A percentile compares a stretch with the other conserved stretches of the same genome.
phyloP scores from a whole-genome alignment of 148 eudicot species.

The Rhododendron mucronatum region DNA sequence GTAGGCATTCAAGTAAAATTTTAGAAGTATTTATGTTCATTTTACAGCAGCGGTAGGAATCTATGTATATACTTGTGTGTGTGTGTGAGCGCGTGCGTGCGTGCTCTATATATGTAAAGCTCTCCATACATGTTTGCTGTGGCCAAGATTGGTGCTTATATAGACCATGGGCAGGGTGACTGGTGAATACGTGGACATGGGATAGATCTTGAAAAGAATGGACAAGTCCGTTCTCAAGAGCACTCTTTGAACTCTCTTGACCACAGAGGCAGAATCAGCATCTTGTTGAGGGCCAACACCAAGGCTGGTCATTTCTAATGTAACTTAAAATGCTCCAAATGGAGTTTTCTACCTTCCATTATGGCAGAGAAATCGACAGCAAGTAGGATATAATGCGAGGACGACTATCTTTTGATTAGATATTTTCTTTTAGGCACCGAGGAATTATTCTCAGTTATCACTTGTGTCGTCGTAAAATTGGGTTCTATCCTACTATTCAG shows the following conservation, averaged over 20 bases:
- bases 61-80: neutral
- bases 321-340: neutral
- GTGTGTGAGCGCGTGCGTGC: neutral
- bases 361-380: neutral
- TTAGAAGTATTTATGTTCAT: neutral
- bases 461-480: neutral
- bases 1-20: neutral
- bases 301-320: neutral
- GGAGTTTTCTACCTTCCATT: neutral
- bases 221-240: neutral
- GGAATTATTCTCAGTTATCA: neutral
- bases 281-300: neutral
- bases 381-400: neutral
- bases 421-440: neutral
- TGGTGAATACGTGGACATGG: conserved; percentile 45
- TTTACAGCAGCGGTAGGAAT: no score
- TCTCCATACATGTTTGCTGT: neutral
- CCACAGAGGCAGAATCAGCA: neutral
- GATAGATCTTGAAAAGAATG: neutral
- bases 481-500: neutral
- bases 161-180: conserved; percentile 45
- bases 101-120: neutral
- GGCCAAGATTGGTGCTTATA: neutral
- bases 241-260: no score
- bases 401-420: neutral